These are phyloP conservation scores for Rhodotorula sp. DNA, from an alignment of 1,284 basidiomycete species.

Conservation along the genomic window DNA sequence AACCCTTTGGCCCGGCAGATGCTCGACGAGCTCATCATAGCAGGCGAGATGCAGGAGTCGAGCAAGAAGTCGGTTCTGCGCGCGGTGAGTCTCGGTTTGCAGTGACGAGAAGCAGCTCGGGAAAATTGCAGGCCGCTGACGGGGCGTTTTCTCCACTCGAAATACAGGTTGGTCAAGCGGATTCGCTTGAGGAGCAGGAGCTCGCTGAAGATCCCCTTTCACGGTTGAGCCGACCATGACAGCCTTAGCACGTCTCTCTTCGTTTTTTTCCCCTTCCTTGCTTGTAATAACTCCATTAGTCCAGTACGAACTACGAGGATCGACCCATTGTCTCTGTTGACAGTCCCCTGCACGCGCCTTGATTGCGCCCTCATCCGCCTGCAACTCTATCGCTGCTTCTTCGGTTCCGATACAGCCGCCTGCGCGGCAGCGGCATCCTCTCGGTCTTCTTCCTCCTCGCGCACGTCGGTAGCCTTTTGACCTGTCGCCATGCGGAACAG, in stretches of 20 bases:
- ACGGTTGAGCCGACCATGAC: slow-evolving; percentile 1
- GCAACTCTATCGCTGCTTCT: slow-evolving; percentile 24
- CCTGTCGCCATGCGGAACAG: slow-evolving; percentile 40
- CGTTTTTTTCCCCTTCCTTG: background rate
- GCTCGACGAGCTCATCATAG: slow-evolving; percentile 95
- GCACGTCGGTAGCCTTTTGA: slow-evolving; percentile 31
- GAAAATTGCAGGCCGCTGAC: background rate
- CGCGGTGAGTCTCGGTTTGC: slow-evolving; percentile 56
- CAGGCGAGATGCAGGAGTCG: slow-evolving; percentile 96
- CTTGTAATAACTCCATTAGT: background rate
- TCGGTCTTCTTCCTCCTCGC: slow-evolving; percentile 44
- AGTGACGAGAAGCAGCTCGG: background rate
- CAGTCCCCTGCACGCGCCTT: background rate
- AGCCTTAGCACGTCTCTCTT: background rate
- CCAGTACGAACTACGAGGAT: slow-evolving; percentile 9
- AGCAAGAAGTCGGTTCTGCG: slow-evolving; percentile 96
- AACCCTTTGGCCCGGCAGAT: slow-evolving; percentile 58
- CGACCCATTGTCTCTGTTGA: background rate
- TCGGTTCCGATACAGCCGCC: slow-evolving; percentile 11
- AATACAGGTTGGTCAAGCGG: slow-evolving; percentile 57
- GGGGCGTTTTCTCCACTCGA: background rate
- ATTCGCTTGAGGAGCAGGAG: slow-evolving; percentile 56
- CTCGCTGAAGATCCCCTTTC: slow-evolving; percentile 30
- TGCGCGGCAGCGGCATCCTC: slow-evolving; percentile 20
- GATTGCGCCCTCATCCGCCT: background rate